A percentile compares a stretch with the other conserved stretches of the same genome.
Evolutionary conservation across 2,329 filamentous ascomycete species (phyloP).

Genomic region (Alternaria sp.): DNA sequence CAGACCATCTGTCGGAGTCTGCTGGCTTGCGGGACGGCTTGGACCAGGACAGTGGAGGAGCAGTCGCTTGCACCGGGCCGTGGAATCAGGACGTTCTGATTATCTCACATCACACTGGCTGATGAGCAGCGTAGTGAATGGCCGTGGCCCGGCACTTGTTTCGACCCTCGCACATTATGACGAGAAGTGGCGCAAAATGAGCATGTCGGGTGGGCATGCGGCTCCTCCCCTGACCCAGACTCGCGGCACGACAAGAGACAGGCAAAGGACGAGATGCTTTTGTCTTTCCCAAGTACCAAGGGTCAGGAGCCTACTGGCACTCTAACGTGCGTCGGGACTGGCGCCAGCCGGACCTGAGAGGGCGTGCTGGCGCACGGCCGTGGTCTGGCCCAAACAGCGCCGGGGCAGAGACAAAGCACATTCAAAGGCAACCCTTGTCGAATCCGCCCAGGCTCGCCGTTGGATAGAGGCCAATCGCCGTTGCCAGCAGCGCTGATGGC

Average conservation of each 20-base stretch:
- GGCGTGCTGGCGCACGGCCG: constrained; percentile 40
- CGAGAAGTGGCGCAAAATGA: constrained; percentile 19
- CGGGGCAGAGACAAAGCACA: constrained; percentile 46
- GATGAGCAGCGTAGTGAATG: constrained; percentile 21
- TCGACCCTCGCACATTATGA: constrained; percentile 11
- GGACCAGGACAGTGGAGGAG: constrained; percentile 49
- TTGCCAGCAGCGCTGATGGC: constrained; percentile 26
- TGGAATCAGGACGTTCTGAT: constrained; percentile 25
- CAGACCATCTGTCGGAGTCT: constrained; percentile 47
- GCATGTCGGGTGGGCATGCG: constrained; percentile 34
- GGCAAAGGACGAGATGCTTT: constrained; percentile 35
- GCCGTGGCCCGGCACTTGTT: constrained; percentile 14
- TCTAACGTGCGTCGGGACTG: constrained; percentile 46
- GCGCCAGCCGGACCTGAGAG: constrained; percentile 43
- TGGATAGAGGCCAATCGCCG: constrained; percentile 29
- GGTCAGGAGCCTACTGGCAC: constrained; percentile 36
- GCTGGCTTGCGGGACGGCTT: constrained; percentile 53
- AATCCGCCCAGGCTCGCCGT: constrained; percentile 36
- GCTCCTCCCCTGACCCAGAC: constrained; percentile 48
- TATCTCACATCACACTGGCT: constrained; percentile 23
- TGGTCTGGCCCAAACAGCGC: constrained; percentile 46
- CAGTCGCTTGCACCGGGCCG: constrained; percentile 51
- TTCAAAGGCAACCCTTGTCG: constrained; percentile 33
- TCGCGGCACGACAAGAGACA: constrained; percentile 45
- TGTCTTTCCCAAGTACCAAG: constrained; percentile 49